Evolutionary conservation across 352 stramenopile species (phyloP).

Genomic region (Halophytophthora polymorphica): DNA sequence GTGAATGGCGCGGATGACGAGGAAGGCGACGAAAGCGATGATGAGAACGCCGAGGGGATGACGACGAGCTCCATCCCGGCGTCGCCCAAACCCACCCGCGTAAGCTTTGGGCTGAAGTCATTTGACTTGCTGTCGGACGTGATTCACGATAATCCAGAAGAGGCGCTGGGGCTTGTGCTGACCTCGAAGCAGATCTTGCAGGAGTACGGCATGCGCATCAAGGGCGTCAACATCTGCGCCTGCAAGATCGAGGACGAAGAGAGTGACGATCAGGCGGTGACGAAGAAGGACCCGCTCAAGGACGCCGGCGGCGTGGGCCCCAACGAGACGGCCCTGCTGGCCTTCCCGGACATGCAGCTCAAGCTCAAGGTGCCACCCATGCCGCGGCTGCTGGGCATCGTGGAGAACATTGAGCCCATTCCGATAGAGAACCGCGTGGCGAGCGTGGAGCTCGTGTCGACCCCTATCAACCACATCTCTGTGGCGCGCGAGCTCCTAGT

Average conservation of each 20-base stretch:
- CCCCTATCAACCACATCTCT: slow-evolving; percentile 36
- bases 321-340: slow-evolving; percentile 31
- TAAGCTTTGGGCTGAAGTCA: slow-evolving; percentile 29
- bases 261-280: slow-evolving; percentile 9
- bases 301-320: slow-evolving; percentile 18
- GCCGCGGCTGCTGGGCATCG: slow-evolving; percentile 47
- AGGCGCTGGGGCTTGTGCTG: slow-evolving; percentile 47
- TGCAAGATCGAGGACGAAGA: slow-evolving; percentile 20
- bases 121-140: slow-evolving; percentile 42
- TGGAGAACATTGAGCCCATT: slow-evolving; percentile 53
- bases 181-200: slow-evolving; percentile 49
- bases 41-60: slow-evolving; percentile 14
- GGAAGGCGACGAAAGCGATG: slow-evolving; percentile 14
- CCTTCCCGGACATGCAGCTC: slow-evolving; percentile 36
- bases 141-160: slow-evolving; percentile 38
- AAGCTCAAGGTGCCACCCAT: slow-evolving; percentile 57
- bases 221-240: slow-evolving; percentile 45
- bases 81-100: slow-evolving; percentile 30
- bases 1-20: slow-evolving; percentile 29
- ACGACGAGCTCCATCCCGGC: slow-evolving; percentile 24
- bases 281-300: slow-evolving; percentile 24
- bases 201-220: slow-evolving; percentile 44
- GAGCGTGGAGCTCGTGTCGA: slow-evolving; percentile 38
- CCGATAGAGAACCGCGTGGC: slow-evolving; percentile 38
- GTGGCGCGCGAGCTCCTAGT: slow-evolving; percentile 43